Percentiles rank a stretch among this genome's conserved stretches.
Conservation (phyloP, 352 stramenopile species). For the Phytophthora palmivora region DNA sequence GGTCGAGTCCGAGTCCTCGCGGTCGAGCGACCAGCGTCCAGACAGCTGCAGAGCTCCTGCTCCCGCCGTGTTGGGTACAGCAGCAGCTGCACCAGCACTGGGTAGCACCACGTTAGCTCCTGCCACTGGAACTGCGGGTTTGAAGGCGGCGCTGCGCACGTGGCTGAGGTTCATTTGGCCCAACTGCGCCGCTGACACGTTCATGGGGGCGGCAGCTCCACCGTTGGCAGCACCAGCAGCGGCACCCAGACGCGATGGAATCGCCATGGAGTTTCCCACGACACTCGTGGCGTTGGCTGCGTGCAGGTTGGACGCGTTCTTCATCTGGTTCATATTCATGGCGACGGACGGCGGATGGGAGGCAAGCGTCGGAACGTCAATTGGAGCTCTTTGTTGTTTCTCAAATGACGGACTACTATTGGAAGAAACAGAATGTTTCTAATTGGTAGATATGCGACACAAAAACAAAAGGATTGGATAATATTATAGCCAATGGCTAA, state of each 20-base stretch:
- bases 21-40: constrained; percentile 85
- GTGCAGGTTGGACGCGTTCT: constrained; percentile 78
- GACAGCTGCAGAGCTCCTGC: constrained; percentile 83
- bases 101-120: constrained; percentile 37
- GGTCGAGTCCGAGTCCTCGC: constrained; percentile 89
- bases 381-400: constrained; percentile 8
- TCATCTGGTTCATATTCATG: constrained; percentile 49
- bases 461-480: constrained; percentile 1
- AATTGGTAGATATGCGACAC: neutral
- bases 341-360: constrained; percentile 4
- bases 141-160: constrained; percentile 74
- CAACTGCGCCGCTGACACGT: constrained; percentile 38
- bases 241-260: constrained; percentile 54
- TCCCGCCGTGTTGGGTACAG: constrained; percentile 75
- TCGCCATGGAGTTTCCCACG: constrained; percentile 80
- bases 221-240: constrained; percentile 31
- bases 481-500: constrained; percentile 2
- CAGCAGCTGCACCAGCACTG: constrained; percentile 29
- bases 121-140: constrained; percentile 52
- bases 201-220: constrained; percentile 37
- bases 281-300: constrained; percentile 83
- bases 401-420: neutral
- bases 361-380: constrained; percentile 4
- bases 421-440: neutral
- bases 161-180: constrained; percentile 66